Evolutionary conservation across 352 stramenopile genomes (phyloP), one percentile per base, ranked within the genome.

Genomic region (Phytophthora uliginosa): DNA sequence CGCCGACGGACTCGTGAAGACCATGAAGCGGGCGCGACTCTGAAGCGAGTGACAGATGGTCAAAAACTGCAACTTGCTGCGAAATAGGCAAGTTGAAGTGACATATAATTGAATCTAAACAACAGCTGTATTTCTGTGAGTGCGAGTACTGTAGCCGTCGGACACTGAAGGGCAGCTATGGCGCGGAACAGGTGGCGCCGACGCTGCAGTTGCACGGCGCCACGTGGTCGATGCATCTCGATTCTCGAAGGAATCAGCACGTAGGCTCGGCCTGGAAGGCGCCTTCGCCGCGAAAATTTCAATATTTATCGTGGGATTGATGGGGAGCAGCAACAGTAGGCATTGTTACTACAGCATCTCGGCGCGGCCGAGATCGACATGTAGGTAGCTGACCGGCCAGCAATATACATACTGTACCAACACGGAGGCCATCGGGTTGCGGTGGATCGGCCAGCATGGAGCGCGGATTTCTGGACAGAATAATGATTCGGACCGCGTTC

Each of bases 1-100:
- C 33, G 53, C 66, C 0, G 69, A 81, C 34, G 73, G 63, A 1
- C 60, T 82, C 34, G 38, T 69, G 17, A 26, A 40, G n/a, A 78
- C 74, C 47, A 69, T 81, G 52, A 50, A 64, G 56, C 73, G 69
- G 20, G 63, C 73, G 9, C 62, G 58, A 15, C 47, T 79, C 0
- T 76, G 10, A 40, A 15, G 9, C 34, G 8, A 40, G 12, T 40
- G n/a, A 20, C 7, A 53, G 47, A 28, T 53, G 47, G 47, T 12
- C 47, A 15, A 53, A 24, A 31, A 48, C 38, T 63, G 53, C 28
- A 48, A 38, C 45, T 17, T 52, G 47, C 20, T 10, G 28, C 10
- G 22, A 40, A 31, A 58, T 42, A 63, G 28, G n/a, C 48, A 72
- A 66, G 58, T 73, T 73, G 59, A 73, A 68, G 66, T 68, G 66